phyloP scores from a whole-genome alignment of 805 yeast species.

The Monosporozyma aerobia region DNA sequence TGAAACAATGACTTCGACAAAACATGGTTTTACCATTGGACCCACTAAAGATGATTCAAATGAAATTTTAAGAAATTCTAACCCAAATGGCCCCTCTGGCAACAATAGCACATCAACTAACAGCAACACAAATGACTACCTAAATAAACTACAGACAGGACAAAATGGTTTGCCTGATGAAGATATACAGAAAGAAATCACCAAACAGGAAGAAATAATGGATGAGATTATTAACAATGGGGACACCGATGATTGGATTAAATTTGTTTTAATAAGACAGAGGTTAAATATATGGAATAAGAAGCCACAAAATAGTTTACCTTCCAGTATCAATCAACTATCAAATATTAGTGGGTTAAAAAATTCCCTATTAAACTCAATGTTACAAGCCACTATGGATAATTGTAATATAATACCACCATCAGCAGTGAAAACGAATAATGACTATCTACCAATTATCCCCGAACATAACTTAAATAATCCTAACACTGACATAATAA shows the following conservation, averaged over 20 bases:
- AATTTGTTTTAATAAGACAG: constrained; percentile 25
- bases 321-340: constrained; percentile 9
- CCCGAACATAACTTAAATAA: background rate
- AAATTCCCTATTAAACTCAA: constrained; percentile 13
- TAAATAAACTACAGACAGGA: constrained; percentile 19
- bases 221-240: constrained; percentile 26
- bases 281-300: constrained; percentile 18
- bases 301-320: constrained; percentile 11
- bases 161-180: constrained; percentile 5
- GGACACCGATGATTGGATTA: constrained; percentile 33
- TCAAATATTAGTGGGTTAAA: constrained; percentile 22
- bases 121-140: constrained; percentile 23
- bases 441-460: background rate
- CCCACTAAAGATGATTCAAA: background rate
- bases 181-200: constrained; percentile 11
- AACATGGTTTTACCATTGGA: constrained; percentile 2
- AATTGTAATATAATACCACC: background rate
- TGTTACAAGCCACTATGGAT: background rate
- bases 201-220: constrained; percentile 17
- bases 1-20: background rate
- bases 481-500: background rate
- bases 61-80: background rate
- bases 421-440: background rate
- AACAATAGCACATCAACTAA: background rate
- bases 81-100: background rate